Base-by-base conservation (phyloP, 1,284 basidiomycete genomes). In the Apiotrichum akiyoshidainum region DNA sequence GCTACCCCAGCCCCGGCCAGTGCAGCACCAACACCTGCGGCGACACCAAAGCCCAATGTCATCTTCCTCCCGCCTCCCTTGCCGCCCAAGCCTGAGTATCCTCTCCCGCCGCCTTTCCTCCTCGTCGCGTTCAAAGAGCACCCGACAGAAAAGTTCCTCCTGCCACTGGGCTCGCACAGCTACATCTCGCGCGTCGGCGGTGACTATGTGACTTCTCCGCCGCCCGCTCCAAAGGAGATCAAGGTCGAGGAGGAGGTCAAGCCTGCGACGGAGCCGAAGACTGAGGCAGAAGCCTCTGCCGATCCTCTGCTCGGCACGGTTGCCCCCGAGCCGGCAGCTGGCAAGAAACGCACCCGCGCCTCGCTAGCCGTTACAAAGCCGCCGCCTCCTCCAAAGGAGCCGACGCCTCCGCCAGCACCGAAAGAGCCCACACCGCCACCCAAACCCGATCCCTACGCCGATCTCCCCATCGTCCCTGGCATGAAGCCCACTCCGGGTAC, bases 41-140 rank as follows among this genome's bases (percentile, higher is more conserved):
- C 37, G 37, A 11, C 3, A 11, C 37, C 37, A 37, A 37, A 31
- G 19, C 17, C 57, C 13, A 58, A 40, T 14, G 33, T 53, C 34
- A 46, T 50, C 37, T 56, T 21, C 33, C 48, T 31, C 35, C 31
- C 37, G 1, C 39, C 61, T 0, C 62, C 63, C 1, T 61, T 62
- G 17, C 50, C 58, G 13, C 66, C 67, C 10, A 46, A 55, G 22
- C 68, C 66, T 5, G 55, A 63, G 37, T 65, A 67, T 2, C 59
- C 62, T 0, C 70, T 71, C 44, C 72, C 70, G 0, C 70, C 73
- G 7, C 68, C 71, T 1, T 76, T 76, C 58, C 64, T 76, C 3
- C 67, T 75, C 16, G 44, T 76, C 0, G 70, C 73, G 1, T 76
- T 76, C 70, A 73, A 71, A 50, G 73, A 75, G 22, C 53, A 60